Base-by-base conservation (phyloP, 495 filamentous ascomycete species). In the Geoglossum glabrum region DNA sequence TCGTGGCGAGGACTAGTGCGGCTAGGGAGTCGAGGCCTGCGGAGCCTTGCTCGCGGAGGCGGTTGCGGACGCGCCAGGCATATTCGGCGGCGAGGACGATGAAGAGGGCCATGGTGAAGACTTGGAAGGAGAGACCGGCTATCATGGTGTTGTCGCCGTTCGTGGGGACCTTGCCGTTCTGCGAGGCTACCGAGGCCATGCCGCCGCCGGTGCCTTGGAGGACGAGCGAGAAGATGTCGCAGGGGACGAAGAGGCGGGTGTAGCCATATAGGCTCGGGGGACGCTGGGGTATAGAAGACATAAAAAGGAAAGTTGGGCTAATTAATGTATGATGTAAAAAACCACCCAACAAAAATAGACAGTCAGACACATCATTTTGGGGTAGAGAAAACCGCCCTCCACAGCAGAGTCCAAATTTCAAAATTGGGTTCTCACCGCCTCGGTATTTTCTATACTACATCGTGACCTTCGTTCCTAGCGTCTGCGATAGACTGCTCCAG, bases 101-200 rank as follows among this genome's bases (percentile, higher is more conserved):
- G 72, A 81, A 84, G 19, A 77, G 51, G 0, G 65, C 61, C 51
- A 84, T 63, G 8, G 73, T 74, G 56, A 76, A 46, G 52, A 79
- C 73, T 64, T 85, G 78, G 61, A 75, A 75, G 27, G 72, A 58
- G 0, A 86, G 69, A 52, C 83, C 83, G 0, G 77, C 79, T 55
- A 85, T 73, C 78, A 86, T 83, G 67, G 82, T 76, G 65, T 82
- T 69, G 64, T 75, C 72, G n/a, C 83, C 83, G 0, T 60, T 62
- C 3, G 69, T 60, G 1, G 67, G 61, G 0, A 57, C 34, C 2
- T 66, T 59, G 51, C 67, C 56, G 23, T 66, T 58, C 59, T 73
- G 67, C 1, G 73, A 73, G 10, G 73, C 70, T 6, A 69, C 68
- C 26, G 74, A 70, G 7, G 79, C 77, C n/a, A 84, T 67, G 28